Percentiles rank a stretch among this genome's conserved stretches.
Evolutionary conservation across 2,329 filamentous ascomycete genomes (phyloP).

Genomic region (Fusarium papillatum): DNA sequence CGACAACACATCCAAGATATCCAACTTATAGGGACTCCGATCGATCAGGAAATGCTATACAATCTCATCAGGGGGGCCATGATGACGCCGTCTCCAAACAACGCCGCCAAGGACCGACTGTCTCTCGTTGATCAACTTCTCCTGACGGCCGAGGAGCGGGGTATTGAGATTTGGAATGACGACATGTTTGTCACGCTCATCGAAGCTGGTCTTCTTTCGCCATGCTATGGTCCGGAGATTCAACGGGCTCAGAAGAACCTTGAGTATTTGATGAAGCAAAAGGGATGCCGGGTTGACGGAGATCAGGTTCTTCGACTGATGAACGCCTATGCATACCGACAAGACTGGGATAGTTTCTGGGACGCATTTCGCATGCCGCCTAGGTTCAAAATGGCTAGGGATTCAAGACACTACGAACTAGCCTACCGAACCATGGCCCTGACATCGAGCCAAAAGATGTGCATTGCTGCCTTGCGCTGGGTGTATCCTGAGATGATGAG

Average conservation of each 20-base stretch:
- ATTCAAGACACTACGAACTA: slow-evolving; percentile 66
- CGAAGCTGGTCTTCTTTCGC: slow-evolving; percentile 52
- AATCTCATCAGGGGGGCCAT: slow-evolving; percentile 57
- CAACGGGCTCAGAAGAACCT: slow-evolving; percentile 58
- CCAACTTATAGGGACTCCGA: slow-evolving; percentile 51
- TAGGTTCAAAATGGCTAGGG: slow-evolving; percentile 62
- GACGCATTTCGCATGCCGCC: slow-evolving; percentile 69
- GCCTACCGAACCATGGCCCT: slow-evolving; percentile 64
- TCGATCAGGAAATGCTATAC: slow-evolving; percentile 52
- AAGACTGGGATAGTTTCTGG: slow-evolving; percentile 72
- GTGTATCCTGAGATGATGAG: slow-evolving; percentile 71
- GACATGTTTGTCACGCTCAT: slow-evolving; percentile 65
- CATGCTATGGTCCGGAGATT: slow-evolving; percentile 49
- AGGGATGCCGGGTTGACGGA: slow-evolving; percentile 52
- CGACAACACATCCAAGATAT: slow-evolving; percentile 54
- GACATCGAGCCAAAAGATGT: slow-evolving; percentile 57
- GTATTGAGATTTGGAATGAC: slow-evolving; percentile 56
- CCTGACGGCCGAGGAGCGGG: slow-evolving; percentile 59
- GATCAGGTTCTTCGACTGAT: slow-evolving; percentile 59
- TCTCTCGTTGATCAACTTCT: slow-evolving; percentile 59
- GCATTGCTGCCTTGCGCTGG: slow-evolving; percentile 62
- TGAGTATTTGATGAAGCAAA: slow-evolving; percentile 57
- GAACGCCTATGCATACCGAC: slow-evolving; percentile 58
- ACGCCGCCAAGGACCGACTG: slow-evolving; percentile 47
- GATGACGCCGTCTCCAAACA: slow-evolving; percentile 33